Conservation (phyloP, 257 asterid species). For the Forsythia viridissima region DNA sequence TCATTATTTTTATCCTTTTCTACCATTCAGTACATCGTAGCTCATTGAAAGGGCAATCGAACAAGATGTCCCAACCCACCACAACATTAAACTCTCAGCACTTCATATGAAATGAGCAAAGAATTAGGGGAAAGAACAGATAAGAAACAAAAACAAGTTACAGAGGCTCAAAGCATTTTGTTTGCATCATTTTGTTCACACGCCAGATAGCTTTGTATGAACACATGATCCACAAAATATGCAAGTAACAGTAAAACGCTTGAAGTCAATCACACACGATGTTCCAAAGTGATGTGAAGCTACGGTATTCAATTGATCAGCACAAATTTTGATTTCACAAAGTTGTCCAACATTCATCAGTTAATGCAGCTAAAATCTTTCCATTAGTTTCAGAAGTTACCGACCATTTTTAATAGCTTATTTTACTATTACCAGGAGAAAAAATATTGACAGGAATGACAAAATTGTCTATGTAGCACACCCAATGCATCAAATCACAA, state of each 20-base stretch:
- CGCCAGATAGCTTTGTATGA: not conserved
- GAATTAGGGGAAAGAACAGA: not conserved
- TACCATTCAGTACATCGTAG: not conserved
- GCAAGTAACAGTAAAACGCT: not conserved
- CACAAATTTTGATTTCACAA: not conserved
- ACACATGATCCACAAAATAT: not conserved
- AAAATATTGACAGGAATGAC: not conserved
- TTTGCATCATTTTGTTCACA: not conserved
- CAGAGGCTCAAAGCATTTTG: not conserved
- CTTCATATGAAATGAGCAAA: not conserved
- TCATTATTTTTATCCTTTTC: not conserved
- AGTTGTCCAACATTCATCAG: not conserved
- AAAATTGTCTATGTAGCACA: not conserved
- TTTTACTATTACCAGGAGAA: not conserved
- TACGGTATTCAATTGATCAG: not conserved
- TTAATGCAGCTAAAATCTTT: not conserved
- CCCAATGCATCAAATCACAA: not conserved
- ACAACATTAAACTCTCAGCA: not conserved
- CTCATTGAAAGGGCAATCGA: not conserved
- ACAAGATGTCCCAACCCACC: not conserved
- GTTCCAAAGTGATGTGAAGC: not conserved
- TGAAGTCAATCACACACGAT: not conserved
- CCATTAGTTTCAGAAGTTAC: not conserved
- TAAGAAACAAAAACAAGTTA: not conserved
- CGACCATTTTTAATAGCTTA: not conserved